These are phyloP conservation scores for Eucalyptus caleyi DNA, from an alignment of 345 rosid species.

Conservation along the genomic window DNA sequence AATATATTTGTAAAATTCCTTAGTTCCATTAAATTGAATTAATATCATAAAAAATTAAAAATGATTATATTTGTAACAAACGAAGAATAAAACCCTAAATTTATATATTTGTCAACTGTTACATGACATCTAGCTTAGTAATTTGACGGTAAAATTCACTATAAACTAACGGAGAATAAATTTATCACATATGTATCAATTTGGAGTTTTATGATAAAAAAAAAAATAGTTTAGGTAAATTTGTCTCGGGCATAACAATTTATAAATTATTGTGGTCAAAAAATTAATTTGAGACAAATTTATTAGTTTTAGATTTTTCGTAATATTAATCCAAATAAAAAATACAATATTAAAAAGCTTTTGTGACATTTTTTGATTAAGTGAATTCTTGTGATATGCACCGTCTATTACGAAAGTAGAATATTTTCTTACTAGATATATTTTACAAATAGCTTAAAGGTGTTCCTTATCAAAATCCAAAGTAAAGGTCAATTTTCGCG, in stretches of 20 bases:
- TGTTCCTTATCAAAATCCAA: background rate
- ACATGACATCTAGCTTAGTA: too few species aligned
- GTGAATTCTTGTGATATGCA: background rate
- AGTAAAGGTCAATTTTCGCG: background rate
- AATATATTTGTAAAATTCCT: too few species aligned
- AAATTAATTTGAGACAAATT: too few species aligned
- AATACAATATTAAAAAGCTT: background rate
- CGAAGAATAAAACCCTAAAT: fast-evolving
- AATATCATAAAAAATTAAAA: too few species aligned
- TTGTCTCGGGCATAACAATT: too few species aligned
- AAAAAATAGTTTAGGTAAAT: too few species aligned
- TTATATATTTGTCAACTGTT: too few species aligned
- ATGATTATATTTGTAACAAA: fast-evolving
- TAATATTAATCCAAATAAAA: too few species aligned
- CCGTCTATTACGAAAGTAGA: background rate
- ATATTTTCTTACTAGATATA: background rate
- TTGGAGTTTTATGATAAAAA: too few species aligned
- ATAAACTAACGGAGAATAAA: fast-evolving
- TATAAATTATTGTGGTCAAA: too few species aligned
- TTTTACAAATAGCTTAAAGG: background rate
- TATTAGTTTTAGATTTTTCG: too few species aligned
- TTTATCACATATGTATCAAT: fast-evolving
- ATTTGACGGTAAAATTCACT: too few species aligned
- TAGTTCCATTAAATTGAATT: background rate
- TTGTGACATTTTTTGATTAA: background rate